phyloP scores from a whole-genome alignment of 495 filamentous ascomycete genomes.

The Tuber magnatum region DNA sequence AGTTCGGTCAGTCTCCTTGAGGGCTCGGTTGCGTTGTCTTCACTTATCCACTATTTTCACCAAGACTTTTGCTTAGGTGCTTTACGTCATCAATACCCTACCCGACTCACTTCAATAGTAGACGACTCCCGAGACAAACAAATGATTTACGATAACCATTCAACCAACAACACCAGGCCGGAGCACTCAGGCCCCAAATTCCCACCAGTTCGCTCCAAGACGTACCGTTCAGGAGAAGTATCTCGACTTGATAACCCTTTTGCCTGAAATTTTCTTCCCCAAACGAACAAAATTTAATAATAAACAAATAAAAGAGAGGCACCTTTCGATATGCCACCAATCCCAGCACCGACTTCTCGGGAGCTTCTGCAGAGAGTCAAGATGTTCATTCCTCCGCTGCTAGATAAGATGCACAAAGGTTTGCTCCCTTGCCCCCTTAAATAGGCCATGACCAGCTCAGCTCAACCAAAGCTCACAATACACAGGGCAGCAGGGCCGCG shows the following conservation, averaged over 20 bases:
- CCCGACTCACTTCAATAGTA: no score
- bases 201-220: not conserved
- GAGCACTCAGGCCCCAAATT: not conserved
- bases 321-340: constrained; percentile 27
- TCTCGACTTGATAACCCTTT: not conserved
- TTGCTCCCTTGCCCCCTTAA: constrained; percentile 10
- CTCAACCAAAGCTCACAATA: constrained; percentile 3
- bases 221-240: not conserved
- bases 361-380: constrained; percentile 73
- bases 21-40: no score
- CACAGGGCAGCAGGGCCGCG: constrained; percentile 78
- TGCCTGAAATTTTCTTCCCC: not conserved
- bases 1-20: no score
- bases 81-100: not conserved
- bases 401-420: constrained; percentile 97
- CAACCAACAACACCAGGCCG: not conserved
- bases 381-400: constrained; percentile 88
- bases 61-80: no score
- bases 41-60: no score
- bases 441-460: constrained; percentile 19
- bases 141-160: not conserved
- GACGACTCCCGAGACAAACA: not conserved
- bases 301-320: not conserved
- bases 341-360: constrained; percentile 49
- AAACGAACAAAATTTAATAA: not conserved